Evolutionary conservation across 208 protist genomes (phyloP).

Genomic region (Leishmania lainsoni): DNA sequence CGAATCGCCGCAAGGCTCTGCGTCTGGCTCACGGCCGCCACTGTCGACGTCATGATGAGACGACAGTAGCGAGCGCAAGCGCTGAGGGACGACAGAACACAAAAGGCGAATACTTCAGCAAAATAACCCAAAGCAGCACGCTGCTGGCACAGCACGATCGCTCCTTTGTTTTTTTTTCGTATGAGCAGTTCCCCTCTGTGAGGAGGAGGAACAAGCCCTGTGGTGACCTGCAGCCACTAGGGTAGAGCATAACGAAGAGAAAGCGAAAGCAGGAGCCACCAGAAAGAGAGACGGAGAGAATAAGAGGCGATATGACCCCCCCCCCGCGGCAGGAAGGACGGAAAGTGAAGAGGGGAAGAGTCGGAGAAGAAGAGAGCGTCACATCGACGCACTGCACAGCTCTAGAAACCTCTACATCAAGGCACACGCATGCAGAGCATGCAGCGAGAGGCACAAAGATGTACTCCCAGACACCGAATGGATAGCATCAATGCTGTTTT

Average conservation of each 20-base stretch:
- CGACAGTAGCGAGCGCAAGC: not conserved
- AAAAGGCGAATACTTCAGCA: not conserved
- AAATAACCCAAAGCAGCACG: not conserved
- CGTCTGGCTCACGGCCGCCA: slow-evolving; percentile 56
- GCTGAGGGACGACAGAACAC: not conserved
- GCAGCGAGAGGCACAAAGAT: not conserved
- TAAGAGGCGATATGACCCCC: too few species aligned
- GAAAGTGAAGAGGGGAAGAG: too few species aligned
- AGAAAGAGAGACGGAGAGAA: too few species aligned
- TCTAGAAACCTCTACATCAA: not conserved
- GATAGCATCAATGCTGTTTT: not conserved
- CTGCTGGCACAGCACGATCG: too few species aligned
- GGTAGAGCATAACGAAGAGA: too few species aligned
- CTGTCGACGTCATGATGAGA: slow-evolving; percentile 37
- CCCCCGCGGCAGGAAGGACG: too few species aligned
- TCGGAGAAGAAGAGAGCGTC: not conserved
- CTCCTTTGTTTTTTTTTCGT: too few species aligned
- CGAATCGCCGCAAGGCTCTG: slow-evolving; percentile 84
- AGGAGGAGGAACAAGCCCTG: too few species aligned
- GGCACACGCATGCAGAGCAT: not conserved
- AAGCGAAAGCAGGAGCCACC: too few species aligned
- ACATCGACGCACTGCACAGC: not conserved
- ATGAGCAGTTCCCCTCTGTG: too few species aligned
- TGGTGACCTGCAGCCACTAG: too few species aligned
- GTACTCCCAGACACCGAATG: not conserved